A percentile compares a stretch with the other conserved stretches of the same genome.
Conservation (phyloP, 495 filamentous ascomycete species). For the Xylaria sp. region DNA sequence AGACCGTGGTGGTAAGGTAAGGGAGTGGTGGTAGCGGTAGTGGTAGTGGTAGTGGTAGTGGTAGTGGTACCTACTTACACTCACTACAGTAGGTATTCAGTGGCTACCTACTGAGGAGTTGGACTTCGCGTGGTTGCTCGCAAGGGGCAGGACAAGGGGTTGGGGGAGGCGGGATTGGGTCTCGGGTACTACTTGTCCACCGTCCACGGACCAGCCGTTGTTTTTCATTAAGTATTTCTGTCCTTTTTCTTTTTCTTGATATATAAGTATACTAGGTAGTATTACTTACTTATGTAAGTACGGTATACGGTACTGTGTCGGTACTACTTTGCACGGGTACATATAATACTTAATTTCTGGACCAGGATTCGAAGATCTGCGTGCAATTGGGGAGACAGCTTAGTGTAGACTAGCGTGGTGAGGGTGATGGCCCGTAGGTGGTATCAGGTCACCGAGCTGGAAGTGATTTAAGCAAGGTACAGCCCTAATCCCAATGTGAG, state of each 20-base stretch:
- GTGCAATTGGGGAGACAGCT: background rate
- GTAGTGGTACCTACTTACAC: no score
- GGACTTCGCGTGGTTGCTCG: background rate
- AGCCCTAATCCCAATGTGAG: background rate
- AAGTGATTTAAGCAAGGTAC: background rate
- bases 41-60: no score
- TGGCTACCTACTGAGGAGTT: background rate
- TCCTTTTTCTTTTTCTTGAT: background rate
- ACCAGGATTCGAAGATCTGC: constrained; percentile 15
- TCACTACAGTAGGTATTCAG: background rate
- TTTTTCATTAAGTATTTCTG: background rate
- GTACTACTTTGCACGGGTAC: background rate
- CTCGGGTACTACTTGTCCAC: background rate
- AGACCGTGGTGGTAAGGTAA: no score
- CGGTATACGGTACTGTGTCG: background rate
- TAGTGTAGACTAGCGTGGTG: background rate
- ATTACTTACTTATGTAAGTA: no score
- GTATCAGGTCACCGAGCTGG: background rate
- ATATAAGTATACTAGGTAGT: background rate
- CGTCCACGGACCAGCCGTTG: background rate
- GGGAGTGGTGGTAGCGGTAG: no score
- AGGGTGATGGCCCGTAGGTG: background rate
- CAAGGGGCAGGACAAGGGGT: background rate
- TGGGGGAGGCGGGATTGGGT: constrained; percentile 3
- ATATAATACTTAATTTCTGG: background rate